These are phyloP conservation scores for Cephalotrichum gorgonifer DNA, from an alignment of 2,329 filamentous ascomycete genomes.

Conservation along the genomic window DNA sequence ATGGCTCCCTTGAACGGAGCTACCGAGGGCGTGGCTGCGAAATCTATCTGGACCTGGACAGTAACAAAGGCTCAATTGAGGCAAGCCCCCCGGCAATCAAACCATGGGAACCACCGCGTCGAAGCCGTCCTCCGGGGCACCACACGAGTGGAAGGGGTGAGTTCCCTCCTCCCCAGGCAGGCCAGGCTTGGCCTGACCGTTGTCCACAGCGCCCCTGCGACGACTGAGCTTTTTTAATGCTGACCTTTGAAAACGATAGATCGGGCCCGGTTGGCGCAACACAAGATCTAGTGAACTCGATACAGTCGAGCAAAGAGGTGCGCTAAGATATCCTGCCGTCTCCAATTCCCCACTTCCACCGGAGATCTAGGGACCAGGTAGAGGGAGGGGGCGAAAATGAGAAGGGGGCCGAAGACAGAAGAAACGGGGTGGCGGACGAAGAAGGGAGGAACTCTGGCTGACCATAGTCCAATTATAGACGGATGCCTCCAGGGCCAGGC, in stretches of 20 bases:
- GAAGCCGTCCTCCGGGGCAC: constrained; percentile 26
- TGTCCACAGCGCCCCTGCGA: not conserved
- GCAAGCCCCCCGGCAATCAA: not conserved
- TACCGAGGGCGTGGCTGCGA: not conserved
- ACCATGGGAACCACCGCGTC: constrained; percentile 46
- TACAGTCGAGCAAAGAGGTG: constrained; percentile 83
- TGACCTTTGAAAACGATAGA: constrained; percentile 2
- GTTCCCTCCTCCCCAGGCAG: constrained; percentile 13
- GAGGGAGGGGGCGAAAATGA: too few relatives aligned
- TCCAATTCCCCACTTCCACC: not conserved
- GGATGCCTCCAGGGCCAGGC: constrained; percentile 75
- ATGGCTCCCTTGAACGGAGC: not conserved
- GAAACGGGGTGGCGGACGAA: too few relatives aligned
- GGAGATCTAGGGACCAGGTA: too few relatives aligned
- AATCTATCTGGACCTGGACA: not conserved
- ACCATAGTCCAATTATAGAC: constrained; percentile 43
- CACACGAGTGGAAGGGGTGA: constrained; percentile 42
- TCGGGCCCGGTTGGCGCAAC: constrained; percentile 50
- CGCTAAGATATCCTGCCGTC: too few relatives aligned
- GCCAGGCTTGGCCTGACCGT: not conserved
- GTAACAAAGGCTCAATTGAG: not conserved
- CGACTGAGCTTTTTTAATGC: not conserved
- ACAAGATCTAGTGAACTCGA: constrained; percentile 67
- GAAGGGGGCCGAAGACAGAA: too few relatives aligned
- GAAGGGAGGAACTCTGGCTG: not conserved